phyloP scores from a whole-genome alignment of 306 rosid genomes.

The Lablab purpureus region DNA sequence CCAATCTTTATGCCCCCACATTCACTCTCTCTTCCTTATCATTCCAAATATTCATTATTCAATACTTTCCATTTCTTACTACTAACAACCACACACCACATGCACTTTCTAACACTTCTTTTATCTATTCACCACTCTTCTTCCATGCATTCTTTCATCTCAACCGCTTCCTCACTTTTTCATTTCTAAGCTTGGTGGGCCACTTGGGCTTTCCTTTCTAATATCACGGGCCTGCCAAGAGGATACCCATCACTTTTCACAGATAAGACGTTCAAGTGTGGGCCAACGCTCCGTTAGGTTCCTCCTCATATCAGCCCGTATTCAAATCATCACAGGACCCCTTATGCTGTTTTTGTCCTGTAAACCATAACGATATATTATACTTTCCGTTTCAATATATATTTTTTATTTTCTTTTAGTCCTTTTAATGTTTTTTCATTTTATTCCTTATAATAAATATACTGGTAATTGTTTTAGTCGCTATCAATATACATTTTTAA shows the following conservation, averaged over 20 bases:
- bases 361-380: too few relatives aligned
- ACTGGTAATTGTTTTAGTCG: too few relatives aligned
- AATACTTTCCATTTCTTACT: neutral
- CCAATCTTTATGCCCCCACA: constrained; percentile 51
- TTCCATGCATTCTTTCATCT: too few relatives aligned
- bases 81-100: too few relatives aligned
- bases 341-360: neutral
- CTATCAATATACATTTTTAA: too few relatives aligned
- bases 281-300: neutral
- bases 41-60: too few relatives aligned
- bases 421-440: too few relatives aligned
- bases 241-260: neutral
- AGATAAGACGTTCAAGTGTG: neutral
- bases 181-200: neutral
- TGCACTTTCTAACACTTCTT: too few relatives aligned
- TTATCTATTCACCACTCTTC: too few relatives aligned
- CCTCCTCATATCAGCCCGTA: neutral
- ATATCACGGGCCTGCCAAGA: constrained; percentile 31
- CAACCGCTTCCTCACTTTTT: neutral
- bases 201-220: constrained; percentile 35
- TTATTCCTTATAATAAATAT: too few relatives aligned
- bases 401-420: too few relatives aligned
- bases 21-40: neutral
- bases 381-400: too few relatives aligned
- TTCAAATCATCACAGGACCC: neutral